Evolutionary conservation across 2,329 filamentous ascomycete species (phyloP).

Genomic region (Cercospora beticola): DNA sequence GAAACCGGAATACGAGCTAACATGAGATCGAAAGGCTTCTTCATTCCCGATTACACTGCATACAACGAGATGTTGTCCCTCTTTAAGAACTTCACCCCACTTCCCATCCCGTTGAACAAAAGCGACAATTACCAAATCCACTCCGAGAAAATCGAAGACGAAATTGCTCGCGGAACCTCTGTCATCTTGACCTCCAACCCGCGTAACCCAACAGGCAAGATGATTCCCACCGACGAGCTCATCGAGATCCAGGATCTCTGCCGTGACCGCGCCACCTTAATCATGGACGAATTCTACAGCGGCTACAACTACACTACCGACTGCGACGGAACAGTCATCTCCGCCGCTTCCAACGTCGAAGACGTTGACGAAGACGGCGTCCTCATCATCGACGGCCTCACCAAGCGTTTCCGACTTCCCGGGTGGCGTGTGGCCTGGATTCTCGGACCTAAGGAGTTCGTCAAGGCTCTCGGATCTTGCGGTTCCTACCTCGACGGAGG

Average conservation of each 20-base stretch:
- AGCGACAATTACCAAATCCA: constrained; percentile 92
- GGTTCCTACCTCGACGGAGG: constrained; percentile 94
- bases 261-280: constrained; percentile 83
- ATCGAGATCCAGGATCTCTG: constrained; percentile 91
- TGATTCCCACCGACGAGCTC: constrained; percentile 80
- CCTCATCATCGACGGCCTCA: constrained; percentile 90
- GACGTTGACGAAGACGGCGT: constrained; percentile 84
- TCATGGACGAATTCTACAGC: constrained; percentile 92
- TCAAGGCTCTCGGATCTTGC: constrained; percentile 87
- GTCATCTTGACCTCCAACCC: constrained; percentile 96
- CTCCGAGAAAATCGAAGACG: constrained; percentile 83
- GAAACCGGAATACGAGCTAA: not conserved
- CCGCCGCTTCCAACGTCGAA: constrained; percentile 82
- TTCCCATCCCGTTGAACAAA: constrained; percentile 79
- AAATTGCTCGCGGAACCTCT: constrained; percentile 45
- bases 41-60: constrained; percentile 71
- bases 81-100: constrained; percentile 90
- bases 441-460: constrained; percentile 85
- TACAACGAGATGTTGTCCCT: constrained; percentile 97
- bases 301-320: constrained; percentile 94
- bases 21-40: constrained; percentile 56
- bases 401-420: constrained; percentile 92
- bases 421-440: constrained; percentile 98
- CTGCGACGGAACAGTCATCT: constrained; percentile 88
- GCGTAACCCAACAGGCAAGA: constrained; percentile 87